Evolutionary conservation across 2,329 filamentous ascomycete species (phyloP).

Genomic region (Tolypocladium nubicola): DNA sequence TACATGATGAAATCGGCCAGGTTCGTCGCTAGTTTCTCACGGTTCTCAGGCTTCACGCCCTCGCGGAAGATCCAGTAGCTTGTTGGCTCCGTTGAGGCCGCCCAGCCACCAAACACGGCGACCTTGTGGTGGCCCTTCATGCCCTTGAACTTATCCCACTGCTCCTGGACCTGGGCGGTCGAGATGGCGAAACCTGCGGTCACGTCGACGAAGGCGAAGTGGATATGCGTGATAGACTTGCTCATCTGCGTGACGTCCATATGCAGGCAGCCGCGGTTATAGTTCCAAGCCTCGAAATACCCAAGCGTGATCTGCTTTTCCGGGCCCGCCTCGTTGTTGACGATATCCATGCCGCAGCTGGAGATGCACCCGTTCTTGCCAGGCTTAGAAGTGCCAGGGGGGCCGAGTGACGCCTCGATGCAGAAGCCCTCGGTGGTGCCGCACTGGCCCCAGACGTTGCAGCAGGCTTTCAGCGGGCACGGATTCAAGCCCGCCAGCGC

Average conservation of each 20-base stretch:
- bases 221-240: conserved; percentile 18
- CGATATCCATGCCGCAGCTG: conserved; percentile 15
- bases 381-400: conserved; percentile 23
- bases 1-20: no score
- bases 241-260: conserved; percentile 3
- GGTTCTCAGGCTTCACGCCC: conserved; percentile 15
- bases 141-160: neutral
- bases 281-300: conserved; percentile 10
- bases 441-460: conserved; percentile 29
- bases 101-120: conserved; percentile 19
- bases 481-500: conserved; percentile 12
- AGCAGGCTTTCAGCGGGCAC: conserved; percentile 19
- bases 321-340: conserved; percentile 4
- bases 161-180: conserved; percentile 6
- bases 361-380: conserved; percentile 16
- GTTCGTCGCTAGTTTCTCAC: conserved; percentile 12
- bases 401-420: conserved; percentile 9
- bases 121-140: conserved; percentile 8
- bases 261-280: neutral
- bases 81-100: conserved; percentile 6
- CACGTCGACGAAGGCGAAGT: conserved; percentile 25
- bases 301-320: conserved; percentile 3
- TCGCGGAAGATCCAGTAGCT: conserved; percentile 10
- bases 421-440: conserved; percentile 30
- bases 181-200: conserved; percentile 7